Base-by-base conservation (phyloP, 345 rosid species). In the Gossypium thurberi region DNA sequence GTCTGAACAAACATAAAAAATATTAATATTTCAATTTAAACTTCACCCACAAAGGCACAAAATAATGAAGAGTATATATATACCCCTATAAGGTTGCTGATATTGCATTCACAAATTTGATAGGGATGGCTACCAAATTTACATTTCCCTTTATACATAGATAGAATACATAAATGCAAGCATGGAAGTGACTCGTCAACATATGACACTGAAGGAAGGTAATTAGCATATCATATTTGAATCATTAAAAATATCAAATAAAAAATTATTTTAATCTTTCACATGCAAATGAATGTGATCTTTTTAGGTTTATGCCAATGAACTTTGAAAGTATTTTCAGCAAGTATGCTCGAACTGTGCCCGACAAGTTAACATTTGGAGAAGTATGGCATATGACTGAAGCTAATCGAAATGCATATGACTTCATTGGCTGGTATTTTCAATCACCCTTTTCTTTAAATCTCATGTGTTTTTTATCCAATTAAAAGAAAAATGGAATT, bases 121-220 rank as follows among this genome's bases (percentile, higher is more conserved):
- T 14, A 58, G 63, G 40, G 63, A 23, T 58, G 63, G 63, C 63
- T 90, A n/a, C 98, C 97, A n/a, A 78, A 88, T 69, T 96, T 82
- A 15, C 44, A 84, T 51, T 81, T 90, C 3, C 96, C 98, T 9
- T 80, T 91, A 23, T 85, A 90, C 78, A 85, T 93, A 33, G 63
- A 71, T 69, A 93, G 87, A 83, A 84, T 93, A 51, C 96, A 91
- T 84, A 91, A 78, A 79, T 84, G 75, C 74, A 91, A 91, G 74
- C 97, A 91, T 43, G 96, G 97, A 5, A 88, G 96, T 52, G 97
- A 86, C 71, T 78, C 87, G 0, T 86, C 84, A 75, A 82, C 91
- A 3, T 90, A 83, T 33, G 98, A 91, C 82, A 88, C 94, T 1
- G 97, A 91, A 84, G 97, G 98, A 85, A 88, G 96, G 91, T 56